Evolutionary conservation across 208 protist genomes (phyloP), one percentile per base, ranked within the genome.

Genomic region (Vickermania ingenoplastis): DNA sequence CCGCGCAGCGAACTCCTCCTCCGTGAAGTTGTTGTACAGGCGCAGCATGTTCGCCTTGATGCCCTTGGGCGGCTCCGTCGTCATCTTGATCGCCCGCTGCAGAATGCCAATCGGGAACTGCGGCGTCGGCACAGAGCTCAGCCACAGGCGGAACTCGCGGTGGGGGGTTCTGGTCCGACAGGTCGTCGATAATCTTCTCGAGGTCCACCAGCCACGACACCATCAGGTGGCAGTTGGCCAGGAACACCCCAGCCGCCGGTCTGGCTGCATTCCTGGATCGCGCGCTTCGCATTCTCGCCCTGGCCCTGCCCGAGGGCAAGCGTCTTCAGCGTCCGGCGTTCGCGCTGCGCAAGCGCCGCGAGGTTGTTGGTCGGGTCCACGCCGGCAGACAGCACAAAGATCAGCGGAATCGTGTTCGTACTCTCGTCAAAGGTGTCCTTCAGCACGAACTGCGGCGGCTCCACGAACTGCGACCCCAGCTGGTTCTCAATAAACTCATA

Each of bases 141-240:
- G 89, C 97, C 97, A 99, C 24, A 99, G 85, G 22, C 98, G 79
- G 83, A 99, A 99, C 52, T 97, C 83, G n/a, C 78, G 60, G 71
- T 99, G 93, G 23, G 93, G n/a, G 92, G 55, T 91, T 81, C 54
- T 91, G 82, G 27, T 86, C 75, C 23, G 67, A 70, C 22, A 98
- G 73, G 27, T 89, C 77, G 45, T 98, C 97, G 62, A 99, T 94
- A 53, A 99, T 90, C 75, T 97, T 97, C 83, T 99, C 97, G 45
- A 99, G 75, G 62, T 96, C 85, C 24, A 90, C 67, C 54, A 99
- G 85, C 96, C 96, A 99, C 50, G 82, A 95, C 26, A 99, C 84
- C 84, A 97, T 97, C 21, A 99, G 68, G 66, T 99, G 98, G 75
- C 98, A 99, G 81, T 99, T 99, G 49, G 96, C 97, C 45, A 99